These are phyloP conservation scores for Termitomyces sp. DNA, from an alignment of 768 basidiomycete species.

Conservation along the genomic window DNA sequence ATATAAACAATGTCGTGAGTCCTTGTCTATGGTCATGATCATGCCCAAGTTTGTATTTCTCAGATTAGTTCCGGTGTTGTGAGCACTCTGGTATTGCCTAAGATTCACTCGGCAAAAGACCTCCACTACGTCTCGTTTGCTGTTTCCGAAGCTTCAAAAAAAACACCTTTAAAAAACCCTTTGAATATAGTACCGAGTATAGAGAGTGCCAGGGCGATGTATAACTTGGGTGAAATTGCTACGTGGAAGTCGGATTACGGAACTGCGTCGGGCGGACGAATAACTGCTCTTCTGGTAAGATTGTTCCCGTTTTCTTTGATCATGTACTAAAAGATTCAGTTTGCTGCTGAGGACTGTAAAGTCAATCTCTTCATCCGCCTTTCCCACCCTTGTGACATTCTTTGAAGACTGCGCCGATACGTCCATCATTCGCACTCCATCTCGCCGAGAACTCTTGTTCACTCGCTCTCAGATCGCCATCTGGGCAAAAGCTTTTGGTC, in stretches of 20 bases:
- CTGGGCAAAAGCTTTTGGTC: conserved; percentile 76
- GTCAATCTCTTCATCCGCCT: conserved; percentile 7
- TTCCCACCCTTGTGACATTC: conserved; percentile 4
- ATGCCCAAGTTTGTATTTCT: neutral
- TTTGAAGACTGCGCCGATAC: conserved; percentile 86
- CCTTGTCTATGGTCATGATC: conserved; percentile 1
- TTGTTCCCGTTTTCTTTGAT: neutral
- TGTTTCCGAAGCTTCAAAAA: conserved; percentile 33
- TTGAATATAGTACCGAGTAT: conserved; percentile 75
- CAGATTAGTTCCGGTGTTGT: conserved; percentile 39
- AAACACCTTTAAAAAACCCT: conserved; percentile 24
- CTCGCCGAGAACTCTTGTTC: conserved; percentile 75
- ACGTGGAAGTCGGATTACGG: conserved; percentile 57
- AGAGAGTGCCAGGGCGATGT: conserved; percentile 75
- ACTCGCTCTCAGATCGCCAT: conserved; percentile 82
- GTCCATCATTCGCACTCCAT: conserved; percentile 70
- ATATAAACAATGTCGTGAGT: conserved; percentile 58
- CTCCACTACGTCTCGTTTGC: conserved; percentile 57
- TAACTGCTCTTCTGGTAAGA: conserved; percentile 68
- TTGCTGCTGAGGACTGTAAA: conserved; percentile 93
- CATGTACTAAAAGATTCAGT: conserved; percentile 43
- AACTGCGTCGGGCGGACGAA: conserved; percentile 42
- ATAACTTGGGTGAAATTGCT: conserved; percentile 69
- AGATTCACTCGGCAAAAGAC: conserved; percentile 70
- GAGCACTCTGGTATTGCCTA: conserved; percentile 77